A percentile compares a stretch with the other conserved stretches of the same genome.
Evolutionary conservation across 2,329 filamentous ascomycete genomes (phyloP).

Genomic region (Ceratocystis diversiconidia): DNA sequence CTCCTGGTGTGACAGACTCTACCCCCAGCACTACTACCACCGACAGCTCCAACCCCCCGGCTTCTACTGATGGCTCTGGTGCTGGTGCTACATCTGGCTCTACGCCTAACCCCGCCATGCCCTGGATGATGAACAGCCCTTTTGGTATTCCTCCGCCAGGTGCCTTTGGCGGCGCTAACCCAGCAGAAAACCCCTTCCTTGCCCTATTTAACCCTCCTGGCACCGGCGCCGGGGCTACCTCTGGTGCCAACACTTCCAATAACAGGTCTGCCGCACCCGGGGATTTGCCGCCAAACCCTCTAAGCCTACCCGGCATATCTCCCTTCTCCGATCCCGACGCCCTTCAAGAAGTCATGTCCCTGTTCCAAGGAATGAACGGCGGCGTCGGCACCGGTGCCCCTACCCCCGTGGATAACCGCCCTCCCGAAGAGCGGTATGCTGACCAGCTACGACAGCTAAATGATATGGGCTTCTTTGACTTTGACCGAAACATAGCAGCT

Average conservation of each 20-base stretch:
- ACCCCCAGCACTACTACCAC: conserved; percentile 39
- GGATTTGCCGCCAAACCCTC: conserved; percentile 12
- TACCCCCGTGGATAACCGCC: conserved; percentile 62
- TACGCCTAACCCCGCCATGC: not conserved
- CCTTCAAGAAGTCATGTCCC: conserved; percentile 13
- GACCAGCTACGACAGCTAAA: conserved; percentile 85
- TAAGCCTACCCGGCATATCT: not conserved
- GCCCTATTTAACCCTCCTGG: conserved; percentile 14
- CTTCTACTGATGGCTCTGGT: conserved; percentile 21
- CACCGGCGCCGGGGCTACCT: conserved; percentile 17
- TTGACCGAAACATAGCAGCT: conserved; percentile 81
- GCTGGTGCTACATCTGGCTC: conserved; percentile 14
- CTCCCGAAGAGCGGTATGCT: conserved; percentile 86
- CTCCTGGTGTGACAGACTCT: conserved; percentile 80
- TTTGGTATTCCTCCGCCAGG: conserved; percentile 15
- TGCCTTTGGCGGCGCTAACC: conserved; percentile 20
- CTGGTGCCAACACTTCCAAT: conserved; percentile 19
- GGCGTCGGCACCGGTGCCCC: conserved; percentile 20
- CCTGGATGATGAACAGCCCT: conserved; percentile 7
- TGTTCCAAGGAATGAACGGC: conserved; percentile 7
- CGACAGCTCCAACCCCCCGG: conserved; percentile 27
- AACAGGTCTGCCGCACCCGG: conserved; percentile 12
- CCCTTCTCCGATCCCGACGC: conserved; percentile 12
- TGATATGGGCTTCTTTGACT: conserved; percentile 98
- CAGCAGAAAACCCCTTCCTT: conserved; percentile 32